Conservation (phyloP, 345 rosid genomes). For the Bruguiera gymnorhiza region DNA sequence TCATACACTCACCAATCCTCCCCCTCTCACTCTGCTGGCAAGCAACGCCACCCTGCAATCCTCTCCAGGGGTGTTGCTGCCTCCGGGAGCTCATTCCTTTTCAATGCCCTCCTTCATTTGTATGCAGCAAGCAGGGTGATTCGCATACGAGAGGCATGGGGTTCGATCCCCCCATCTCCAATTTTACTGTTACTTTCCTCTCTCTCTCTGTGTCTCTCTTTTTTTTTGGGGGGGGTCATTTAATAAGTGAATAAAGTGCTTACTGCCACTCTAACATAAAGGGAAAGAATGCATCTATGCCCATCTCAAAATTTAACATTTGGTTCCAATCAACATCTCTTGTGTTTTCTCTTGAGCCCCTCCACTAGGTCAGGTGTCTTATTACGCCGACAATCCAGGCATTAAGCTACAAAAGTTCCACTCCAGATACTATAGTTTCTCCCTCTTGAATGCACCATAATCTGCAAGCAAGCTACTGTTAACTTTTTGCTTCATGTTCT, state of each 20-base stretch:
- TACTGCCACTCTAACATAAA: no score
- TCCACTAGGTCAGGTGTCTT: background rate
- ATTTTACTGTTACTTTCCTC: no score
- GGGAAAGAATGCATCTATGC: no score
- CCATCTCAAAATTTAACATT: no score
- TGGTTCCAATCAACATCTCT: background rate
- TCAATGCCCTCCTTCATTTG: slow-evolving; percentile 51
- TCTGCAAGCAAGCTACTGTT: slow-evolving; percentile 76
- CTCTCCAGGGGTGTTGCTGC: slow-evolving; percentile 39
- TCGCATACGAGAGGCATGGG: no score
- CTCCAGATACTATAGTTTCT: slow-evolving; percentile 15
- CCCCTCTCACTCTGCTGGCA: slow-evolving; percentile 40
- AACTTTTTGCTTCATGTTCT: slow-evolving; percentile 81
- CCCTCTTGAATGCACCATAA: slow-evolving; percentile 62
- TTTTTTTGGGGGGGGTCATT: no score
- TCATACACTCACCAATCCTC: slow-evolving; percentile 36
- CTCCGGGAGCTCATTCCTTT: slow-evolving; percentile 43
- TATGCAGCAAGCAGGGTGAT: slow-evolving; percentile 45
- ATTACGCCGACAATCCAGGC: background rate
- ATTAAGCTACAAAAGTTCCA: background rate
- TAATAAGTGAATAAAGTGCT: no score
- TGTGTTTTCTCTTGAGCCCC: background rate
- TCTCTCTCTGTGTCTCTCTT: no score
- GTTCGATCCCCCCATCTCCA: no score
- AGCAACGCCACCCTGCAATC: slow-evolving; percentile 53